phyloP scores from a whole-genome alignment of 2,329 filamentous ascomycete species.

The Clonostachys chloroleuca region DNA sequence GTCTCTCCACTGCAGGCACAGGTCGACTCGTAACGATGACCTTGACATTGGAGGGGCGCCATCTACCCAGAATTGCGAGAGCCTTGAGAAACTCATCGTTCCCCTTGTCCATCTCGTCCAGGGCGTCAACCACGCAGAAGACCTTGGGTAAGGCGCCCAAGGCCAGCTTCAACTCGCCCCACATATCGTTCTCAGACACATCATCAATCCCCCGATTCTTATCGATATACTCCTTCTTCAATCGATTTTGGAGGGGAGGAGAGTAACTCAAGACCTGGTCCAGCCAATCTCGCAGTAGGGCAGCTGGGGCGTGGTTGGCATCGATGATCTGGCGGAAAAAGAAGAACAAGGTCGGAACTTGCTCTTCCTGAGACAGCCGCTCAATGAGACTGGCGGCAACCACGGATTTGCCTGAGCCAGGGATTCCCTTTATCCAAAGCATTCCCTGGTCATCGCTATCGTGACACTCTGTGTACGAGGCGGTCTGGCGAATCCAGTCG shows the following conservation, averaged over 20 bases:
- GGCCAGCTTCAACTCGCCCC: not conserved
- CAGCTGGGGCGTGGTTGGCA: not conserved
- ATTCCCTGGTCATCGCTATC: not conserved
- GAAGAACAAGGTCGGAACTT: not conserved
- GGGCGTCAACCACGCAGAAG: not conserved
- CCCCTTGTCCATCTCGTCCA: not conserved
- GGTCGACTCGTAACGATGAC: not conserved
- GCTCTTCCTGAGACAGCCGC: not conserved
- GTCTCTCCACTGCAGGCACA: not conserved
- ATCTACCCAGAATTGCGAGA: not conserved
- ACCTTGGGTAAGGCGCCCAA: not conserved
- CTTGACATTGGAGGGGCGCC: not conserved
- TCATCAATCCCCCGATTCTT: not conserved
- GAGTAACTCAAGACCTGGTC: not conserved
- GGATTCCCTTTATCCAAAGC: not conserved
- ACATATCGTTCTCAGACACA: not conserved
- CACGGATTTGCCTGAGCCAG: not conserved
- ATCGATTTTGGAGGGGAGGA: not conserved
- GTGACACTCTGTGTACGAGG: not conserved
- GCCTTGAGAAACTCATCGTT: not conserved
- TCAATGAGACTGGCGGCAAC: not conserved
- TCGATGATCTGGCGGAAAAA: not conserved
- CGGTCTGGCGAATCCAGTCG: not conserved
- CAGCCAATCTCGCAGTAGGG: not conserved
- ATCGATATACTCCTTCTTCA: not conserved